These are phyloP conservation scores for Pichia sp. DNA, from an alignment of 1,139 yeast genomes.

Conservation along the genomic window DNA sequence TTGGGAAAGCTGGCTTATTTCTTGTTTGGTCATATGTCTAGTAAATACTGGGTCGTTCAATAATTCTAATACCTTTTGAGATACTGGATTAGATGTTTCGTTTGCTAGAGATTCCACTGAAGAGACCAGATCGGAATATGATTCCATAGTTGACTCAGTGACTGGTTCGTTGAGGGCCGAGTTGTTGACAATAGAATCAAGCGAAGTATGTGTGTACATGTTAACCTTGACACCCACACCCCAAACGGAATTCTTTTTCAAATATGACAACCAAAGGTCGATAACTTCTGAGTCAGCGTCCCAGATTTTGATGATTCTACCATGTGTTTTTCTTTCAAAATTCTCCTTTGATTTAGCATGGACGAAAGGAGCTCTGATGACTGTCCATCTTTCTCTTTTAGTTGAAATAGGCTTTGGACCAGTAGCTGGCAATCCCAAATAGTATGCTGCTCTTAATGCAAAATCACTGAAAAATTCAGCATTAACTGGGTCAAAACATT, in stretches of 20 bases:
- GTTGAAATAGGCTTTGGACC: conserved; percentile 63
- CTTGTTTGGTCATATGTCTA: conserved; percentile 27
- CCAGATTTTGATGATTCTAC: conserved; percentile 63
- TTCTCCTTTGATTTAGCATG: conserved; percentile 94
- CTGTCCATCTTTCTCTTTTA: conserved; percentile 87
- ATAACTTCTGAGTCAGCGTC: conserved; percentile 83
- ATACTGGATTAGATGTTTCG: conserved; percentile 43
- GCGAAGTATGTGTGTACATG: conserved; percentile 51
- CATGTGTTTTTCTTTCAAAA: conserved; percentile 81
- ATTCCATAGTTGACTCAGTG: background rate
- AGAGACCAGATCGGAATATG: conserved; percentile 11
- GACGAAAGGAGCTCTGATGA: conserved; percentile 86
- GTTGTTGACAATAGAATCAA: conserved; percentile 24
- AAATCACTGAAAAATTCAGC: conserved; percentile 77
- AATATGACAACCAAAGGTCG: conserved; percentile 73
- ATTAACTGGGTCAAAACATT: conserved; percentile 64
- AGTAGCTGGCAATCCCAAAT: conserved; percentile 74
- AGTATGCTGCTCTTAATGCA: conserved; percentile 83
- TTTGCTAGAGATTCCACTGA: conserved; percentile 19
- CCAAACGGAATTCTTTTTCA: conserved; percentile 67
- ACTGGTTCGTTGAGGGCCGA: conserved; percentile 2
- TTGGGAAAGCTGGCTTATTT: conserved; percentile 9
- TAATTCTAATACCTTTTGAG: conserved; percentile 64
- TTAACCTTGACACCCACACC: conserved; percentile 82
- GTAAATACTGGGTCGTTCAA: conserved; percentile 60